Evolutionary conservation across 768 basidiomycete genomes (phyloP).

Genomic region (Lactifluus hygrophoroides): DNA sequence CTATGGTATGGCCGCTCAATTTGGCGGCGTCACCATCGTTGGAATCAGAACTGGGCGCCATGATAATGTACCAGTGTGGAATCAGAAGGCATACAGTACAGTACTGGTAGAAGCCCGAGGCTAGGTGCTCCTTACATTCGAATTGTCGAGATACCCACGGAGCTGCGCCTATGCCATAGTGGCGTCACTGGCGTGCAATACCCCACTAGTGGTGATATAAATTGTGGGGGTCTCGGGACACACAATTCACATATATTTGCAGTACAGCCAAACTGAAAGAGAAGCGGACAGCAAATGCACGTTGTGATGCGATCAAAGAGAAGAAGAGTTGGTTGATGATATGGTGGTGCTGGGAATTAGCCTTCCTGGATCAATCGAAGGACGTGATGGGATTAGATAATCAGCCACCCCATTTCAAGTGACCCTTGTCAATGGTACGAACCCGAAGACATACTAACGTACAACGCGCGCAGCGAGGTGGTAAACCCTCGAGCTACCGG

Average conservation of each 20-base stretch:
- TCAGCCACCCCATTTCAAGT: neutral
- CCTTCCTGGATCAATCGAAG: slow-evolving; percentile 1
- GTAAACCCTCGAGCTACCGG: neutral
- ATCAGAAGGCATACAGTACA: neutral
- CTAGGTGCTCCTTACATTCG: neutral
- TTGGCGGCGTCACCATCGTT: neutral
- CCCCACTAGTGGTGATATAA: no score
- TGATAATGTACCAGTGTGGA: neutral
- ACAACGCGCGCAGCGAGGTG: slow-evolving; percentile 1
- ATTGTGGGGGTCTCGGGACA: neutral
- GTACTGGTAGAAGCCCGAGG: neutral
- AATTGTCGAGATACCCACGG: neutral
- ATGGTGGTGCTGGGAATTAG: slow-evolving; percentile 1
- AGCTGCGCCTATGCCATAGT: neutral
- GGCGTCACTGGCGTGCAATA: no score
- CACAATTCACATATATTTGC: neutral
- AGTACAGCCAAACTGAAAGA: neutral
- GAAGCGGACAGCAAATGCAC: neutral
- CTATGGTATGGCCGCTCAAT: neutral
- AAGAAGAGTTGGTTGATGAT: slow-evolving; percentile 1
- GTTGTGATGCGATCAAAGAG: slow-evolving; percentile 10
- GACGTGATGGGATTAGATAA: neutral
- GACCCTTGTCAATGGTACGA: neutral
- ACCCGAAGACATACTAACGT: neutral
- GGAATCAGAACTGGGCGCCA: neutral